phyloP scores from a whole-genome alignment of 2,329 filamentous ascomycete genomes.

The Stemphylium lycopersici region DNA sequence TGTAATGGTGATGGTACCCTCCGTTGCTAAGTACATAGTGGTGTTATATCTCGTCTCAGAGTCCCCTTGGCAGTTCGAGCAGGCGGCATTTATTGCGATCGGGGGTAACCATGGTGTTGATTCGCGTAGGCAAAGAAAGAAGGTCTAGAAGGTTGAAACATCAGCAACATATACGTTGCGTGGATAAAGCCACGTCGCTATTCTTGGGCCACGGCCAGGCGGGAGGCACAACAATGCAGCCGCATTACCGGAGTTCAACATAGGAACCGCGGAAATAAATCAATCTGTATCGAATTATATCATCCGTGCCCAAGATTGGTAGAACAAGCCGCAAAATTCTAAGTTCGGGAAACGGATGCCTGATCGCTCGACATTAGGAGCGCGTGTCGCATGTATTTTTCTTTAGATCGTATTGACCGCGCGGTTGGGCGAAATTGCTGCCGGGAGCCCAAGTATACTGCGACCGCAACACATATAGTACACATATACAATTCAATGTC shows the following conservation, averaged over 20 bases:
- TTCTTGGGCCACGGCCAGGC: background rate
- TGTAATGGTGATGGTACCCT: no score
- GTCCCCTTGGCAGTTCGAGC: no score
- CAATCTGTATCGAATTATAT: background rate
- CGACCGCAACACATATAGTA: constrained; percentile 23
- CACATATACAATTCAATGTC: constrained; percentile 11
- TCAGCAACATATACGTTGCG: no score
- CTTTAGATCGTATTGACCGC: background rate
- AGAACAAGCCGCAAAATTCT: background rate
- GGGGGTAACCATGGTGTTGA: no score
- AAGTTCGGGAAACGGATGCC: background rate
- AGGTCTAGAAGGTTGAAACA: no score
- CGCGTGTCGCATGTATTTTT: background rate
- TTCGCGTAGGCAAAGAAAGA: no score
- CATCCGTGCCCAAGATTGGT: background rate
- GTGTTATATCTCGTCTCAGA: no score
- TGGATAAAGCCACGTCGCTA: no score
- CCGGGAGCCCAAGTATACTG: background rate
- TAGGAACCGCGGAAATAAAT: background rate
- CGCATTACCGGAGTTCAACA: background rate
- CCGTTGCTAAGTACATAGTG: no score
- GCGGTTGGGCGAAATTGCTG: background rate
- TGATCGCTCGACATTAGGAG: background rate
- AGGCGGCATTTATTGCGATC: no score
- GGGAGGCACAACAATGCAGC: background rate